A percentile compares a stretch with the other conserved stretches of the same genome.
Evolutionary conservation across 768 basidiomycete species (phyloP).

Genomic region (Cubamyces lactineus): DNA sequence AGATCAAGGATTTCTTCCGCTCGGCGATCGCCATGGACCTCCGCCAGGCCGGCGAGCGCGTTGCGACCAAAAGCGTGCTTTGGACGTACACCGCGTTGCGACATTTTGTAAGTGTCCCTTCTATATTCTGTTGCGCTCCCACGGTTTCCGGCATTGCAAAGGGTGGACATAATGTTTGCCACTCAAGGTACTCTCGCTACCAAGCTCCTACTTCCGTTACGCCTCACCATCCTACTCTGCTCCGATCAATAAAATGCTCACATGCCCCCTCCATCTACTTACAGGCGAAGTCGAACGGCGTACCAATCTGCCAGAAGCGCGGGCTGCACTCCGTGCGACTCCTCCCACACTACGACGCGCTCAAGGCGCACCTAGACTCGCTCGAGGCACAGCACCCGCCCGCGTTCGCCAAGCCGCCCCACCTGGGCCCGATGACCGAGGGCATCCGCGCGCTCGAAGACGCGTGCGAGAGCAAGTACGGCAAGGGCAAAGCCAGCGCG

Average conservation of each 20-base stretch:
- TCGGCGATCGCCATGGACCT: slow-evolving; percentile 75
- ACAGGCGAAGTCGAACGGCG: slow-evolving; percentile 72
- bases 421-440: slow-evolving; percentile 59
- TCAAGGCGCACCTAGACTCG: slow-evolving; percentile 63
- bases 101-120: slow-evolving; percentile 61
- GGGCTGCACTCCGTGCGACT: slow-evolving; percentile 71
- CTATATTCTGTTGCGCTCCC: neutral
- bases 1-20: slow-evolving; percentile 76
- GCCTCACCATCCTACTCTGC: neutral
- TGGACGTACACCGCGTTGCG: slow-evolving; percentile 80
- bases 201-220: too few species aligned
- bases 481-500: slow-evolving; percentile 30
- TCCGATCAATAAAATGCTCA: neutral
- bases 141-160: neutral
- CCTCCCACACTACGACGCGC: slow-evolving; percentile 59
- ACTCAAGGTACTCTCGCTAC: neutral
- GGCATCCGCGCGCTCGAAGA: slow-evolving; percentile 68
- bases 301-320: slow-evolving; percentile 62
- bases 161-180: neutral
- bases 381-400: slow-evolving; percentile 62
- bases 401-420: slow-evolving; percentile 65
- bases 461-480: slow-evolving; percentile 61
- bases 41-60: slow-evolving; percentile 75
- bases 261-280: neutral
- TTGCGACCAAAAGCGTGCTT: slow-evolving; percentile 77